Percentiles rank a stretch among this genome's conserved stretches.
phyloP scores from a whole-genome alignment of 495 filamentous ascomycete genomes.

The Penicillium paxilli region DNA sequence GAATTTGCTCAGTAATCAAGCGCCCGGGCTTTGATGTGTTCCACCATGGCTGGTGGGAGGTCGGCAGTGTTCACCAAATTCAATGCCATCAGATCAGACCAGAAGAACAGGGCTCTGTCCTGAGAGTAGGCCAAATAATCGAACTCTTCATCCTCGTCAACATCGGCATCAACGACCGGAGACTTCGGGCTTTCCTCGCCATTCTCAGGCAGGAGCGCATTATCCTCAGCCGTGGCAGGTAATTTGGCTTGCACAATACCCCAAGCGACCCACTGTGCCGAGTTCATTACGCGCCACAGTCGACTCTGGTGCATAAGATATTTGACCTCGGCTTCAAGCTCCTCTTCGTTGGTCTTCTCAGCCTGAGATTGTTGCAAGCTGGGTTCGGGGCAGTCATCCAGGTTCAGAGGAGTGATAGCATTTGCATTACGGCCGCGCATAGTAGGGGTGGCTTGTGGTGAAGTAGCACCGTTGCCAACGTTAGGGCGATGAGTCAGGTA shows the following conservation, averaged over 20 bases:
- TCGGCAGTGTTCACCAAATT: constrained; percentile 72
- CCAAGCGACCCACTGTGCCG: constrained; percentile 93
- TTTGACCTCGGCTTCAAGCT: constrained; percentile 61
- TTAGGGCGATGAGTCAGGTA: constrained; percentile 81
- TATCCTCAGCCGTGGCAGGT: constrained; percentile 54
- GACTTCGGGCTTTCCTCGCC: constrained; percentile 7
- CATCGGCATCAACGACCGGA: constrained; percentile 21
- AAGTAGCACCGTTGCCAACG: constrained; percentile 50
- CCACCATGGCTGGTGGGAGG: constrained; percentile 61
- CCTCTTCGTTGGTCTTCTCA: constrained; percentile 59
- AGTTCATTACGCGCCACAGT: constrained; percentile 84
- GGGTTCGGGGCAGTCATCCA: constrained; percentile 32
- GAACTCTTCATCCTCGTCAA: constrained; percentile 66
- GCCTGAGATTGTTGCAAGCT: constrained; percentile 36
- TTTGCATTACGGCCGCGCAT: constrained; percentile 37
- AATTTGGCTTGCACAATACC: constrained; percentile 93
- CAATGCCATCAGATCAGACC: constrained; percentile 78
- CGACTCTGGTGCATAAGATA: constrained; percentile 72
- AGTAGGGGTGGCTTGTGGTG: constrained; percentile 52
- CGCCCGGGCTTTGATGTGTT: constrained; percentile 54
- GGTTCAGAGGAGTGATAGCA: constrained; percentile 33
- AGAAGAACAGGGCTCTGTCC: constrained; percentile 88
- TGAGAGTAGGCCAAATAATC: constrained; percentile 92
- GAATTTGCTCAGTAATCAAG: constrained; percentile 52
- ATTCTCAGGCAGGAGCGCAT: constrained; percentile 25